A percentile compares a stretch with the other conserved stretches of the same genome.
phyloP scores from a whole-genome alignment of 768 basidiomycete genomes.

The Gyrodon lividus region DNA sequence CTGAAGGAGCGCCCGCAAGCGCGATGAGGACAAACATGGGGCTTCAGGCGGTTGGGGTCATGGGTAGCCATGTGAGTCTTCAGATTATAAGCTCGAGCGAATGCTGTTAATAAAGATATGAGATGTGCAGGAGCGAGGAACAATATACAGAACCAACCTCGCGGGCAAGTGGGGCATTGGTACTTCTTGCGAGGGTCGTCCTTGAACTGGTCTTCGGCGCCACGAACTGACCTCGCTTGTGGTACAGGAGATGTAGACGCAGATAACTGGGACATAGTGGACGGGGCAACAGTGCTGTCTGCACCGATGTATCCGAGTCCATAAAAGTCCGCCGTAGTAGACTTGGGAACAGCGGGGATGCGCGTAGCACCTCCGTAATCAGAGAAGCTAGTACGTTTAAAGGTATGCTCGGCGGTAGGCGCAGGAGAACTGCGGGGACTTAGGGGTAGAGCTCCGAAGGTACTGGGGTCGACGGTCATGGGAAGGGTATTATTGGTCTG shows the following conservation, averaged over 20 bases:
- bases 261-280: conserved; percentile 52
- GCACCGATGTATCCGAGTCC: conserved; percentile 31
- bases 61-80: conserved; percentile 96
- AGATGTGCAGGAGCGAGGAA: neutral
- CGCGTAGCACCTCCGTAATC: conserved; percentile 62
- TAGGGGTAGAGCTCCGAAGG: conserved; percentile 57
- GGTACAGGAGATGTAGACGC: conserved; percentile 42
- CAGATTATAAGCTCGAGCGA: conserved; percentile 90
- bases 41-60: conserved; percentile 88
- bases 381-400: conserved; percentile 56
- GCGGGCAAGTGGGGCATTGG: conserved; percentile 69
- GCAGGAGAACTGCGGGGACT: conserved; percentile 53
- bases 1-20: conserved; percentile 90
- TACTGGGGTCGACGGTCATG: conserved; percentile 51
- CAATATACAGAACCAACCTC: conserved; percentile 45
- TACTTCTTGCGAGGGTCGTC: conserved; percentile 77
- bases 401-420: conserved; percentile 25
- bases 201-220: conserved; percentile 44
- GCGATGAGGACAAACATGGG: conserved; percentile 82
- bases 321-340: conserved; percentile 49
- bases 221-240: conserved; percentile 36
- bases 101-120: conserved; percentile 48
- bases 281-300: conserved; percentile 55
- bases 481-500: conserved; percentile 38
- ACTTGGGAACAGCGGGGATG: conserved; percentile 47